Evolutionary conservation across 23 red algal species (phyloP).

Genomic region (Gracilaria gracilis): DNA sequence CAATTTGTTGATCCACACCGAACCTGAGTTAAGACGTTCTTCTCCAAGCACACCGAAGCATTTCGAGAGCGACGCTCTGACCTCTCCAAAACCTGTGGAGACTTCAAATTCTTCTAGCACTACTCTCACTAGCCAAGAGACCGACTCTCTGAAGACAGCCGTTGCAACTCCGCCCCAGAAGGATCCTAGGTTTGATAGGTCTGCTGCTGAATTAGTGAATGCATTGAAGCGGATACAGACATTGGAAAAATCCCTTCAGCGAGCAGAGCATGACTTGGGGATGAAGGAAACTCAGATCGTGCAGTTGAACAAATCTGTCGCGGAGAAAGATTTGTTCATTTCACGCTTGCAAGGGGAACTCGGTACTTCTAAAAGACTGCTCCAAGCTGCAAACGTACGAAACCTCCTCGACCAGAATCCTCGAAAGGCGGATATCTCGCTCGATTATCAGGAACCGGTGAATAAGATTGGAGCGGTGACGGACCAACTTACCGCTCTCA

Average conservation of each 20-base stretch:
- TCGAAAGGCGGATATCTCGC: conserved; percentile 45
- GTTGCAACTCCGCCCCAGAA: conserved; percentile 15
- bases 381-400: conserved; percentile 58
- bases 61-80: neutral
- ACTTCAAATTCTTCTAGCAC: neutral
- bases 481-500: conserved; percentile 47
- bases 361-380: conserved; percentile 34
- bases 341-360: conserved; percentile 38
- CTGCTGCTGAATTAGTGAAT: conserved; percentile 58
- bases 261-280: neutral
- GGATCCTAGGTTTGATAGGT: conserved; percentile 64
- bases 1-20: neutral
- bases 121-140: neutral
- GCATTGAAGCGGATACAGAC: conserved; percentile 57
- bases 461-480: conserved; percentile 72
- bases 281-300: conserved; percentile 37
- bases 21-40: neutral
- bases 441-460: conserved; percentile 73
- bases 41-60: conserved; percentile 9
- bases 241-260: conserved; percentile 44
- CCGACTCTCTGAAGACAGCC: conserved; percentile 43
- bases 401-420: conserved; percentile 47
- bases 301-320: conserved; percentile 25
- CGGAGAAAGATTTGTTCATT: conserved; percentile 44
- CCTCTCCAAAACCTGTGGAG: neutral